Evolutionary conservation across 129 eudicot genomes (phyloP).

Genomic region (Tagetes patula): DNA sequence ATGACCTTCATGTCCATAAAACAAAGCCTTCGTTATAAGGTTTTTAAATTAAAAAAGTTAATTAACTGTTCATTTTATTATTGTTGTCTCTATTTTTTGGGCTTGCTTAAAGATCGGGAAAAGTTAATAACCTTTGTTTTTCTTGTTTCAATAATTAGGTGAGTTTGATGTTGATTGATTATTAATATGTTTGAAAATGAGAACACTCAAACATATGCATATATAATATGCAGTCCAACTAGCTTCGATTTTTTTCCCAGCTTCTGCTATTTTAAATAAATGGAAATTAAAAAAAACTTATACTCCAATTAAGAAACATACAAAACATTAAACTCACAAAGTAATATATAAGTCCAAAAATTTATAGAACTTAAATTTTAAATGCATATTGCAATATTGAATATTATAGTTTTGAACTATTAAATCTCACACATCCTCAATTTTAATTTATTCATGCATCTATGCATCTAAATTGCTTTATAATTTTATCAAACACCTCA

Average conservation of each 20-base stretch:
- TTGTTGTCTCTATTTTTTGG: no score
- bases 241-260: background rate
- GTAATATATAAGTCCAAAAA: no score
- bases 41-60: no score
- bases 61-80: no score
- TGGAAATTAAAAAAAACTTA: no score
- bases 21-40: no score
- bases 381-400: background rate
- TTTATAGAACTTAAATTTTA: no score
- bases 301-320: no score
- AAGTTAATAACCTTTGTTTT: conserved; percentile 4
- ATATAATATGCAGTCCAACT: background rate
- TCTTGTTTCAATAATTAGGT: conserved; percentile 20
- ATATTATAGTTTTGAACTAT: background rate
- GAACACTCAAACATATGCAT: background rate
- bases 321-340: no score
- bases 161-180: conserved; percentile 21
- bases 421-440: background rate
- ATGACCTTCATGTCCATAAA: no score
- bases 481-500: no score
- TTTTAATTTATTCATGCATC: background rate
- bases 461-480: background rate
- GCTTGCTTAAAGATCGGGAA: background rate
- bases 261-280: no score
- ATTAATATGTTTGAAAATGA: conserved; percentile 28